Base-by-base conservation (phyloP, 257 asterid species). In the Scutellaria baicalensis region DNA sequence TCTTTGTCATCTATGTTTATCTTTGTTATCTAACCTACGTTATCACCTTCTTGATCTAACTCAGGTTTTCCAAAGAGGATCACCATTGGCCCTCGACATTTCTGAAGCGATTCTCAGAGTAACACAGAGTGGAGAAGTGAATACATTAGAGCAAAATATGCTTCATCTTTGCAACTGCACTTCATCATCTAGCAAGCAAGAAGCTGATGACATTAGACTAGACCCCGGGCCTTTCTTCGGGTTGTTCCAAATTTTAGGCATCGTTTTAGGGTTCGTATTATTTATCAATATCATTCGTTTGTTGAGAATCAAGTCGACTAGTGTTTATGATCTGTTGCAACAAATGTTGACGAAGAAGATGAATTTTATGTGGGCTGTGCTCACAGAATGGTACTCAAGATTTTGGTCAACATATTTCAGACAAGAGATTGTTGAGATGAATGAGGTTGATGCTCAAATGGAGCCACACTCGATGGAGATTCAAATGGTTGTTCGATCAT, bases 21-120 rank as follows among this genome's bases (percentile, higher is more conserved):
- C 33, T 27, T 27, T 27, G 33, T 27, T 4, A 1, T 27, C 33
- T 27, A 27, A 27, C 33, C 0, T 3, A 2, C 5, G 33, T 27
- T 27, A 27, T 27, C 33, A 23, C 27, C 2, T 1, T 23, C 27
- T 1, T 23, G 27, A 23, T 68, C 27, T 9, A 12, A 36, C 63
- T 72, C 77, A 86, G 91, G 96, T 82, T 6, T 85, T 89, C 38
- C 83, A 74, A 10, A 89, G 79, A 78, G 93, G 89, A 6, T 80
- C 88, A 0, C 68, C 78, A 0, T 62, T 89, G 69, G 81, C 87
- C 10, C 27, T 50, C 6, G 90, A 85, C 45, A 65, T 89, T 11
- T 86, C 94, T 20, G 79, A 79, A 73, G 92, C 88, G 18, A 75
- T 89, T 42, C 81, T 89, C 4, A 79, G 72, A 69, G 55, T 85